Evolutionary conservation across 169 alveolate genomes (phyloP), one percentile per base, ranked within the genome.

Genomic region (Eimeria zaria): DNA sequence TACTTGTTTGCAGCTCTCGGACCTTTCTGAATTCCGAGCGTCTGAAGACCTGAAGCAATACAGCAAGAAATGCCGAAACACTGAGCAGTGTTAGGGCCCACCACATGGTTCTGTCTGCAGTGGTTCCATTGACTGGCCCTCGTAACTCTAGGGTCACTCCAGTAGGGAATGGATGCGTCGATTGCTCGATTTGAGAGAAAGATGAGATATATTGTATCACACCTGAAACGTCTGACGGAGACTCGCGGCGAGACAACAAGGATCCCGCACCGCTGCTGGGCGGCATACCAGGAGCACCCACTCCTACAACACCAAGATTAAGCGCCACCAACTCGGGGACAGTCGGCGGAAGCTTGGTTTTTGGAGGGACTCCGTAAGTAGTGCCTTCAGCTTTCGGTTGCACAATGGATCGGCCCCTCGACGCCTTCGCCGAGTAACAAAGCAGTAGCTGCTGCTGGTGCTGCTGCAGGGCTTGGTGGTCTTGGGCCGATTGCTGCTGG

Each of bases 401-500:
- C 64, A 87, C 64, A 1, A 62, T 30, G 27, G 78, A 4, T 24
- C 83, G 81, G 83, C 8, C 22, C 71, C 44, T 58, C 12, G 93
- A 39, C 81, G 64, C 6, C 62, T 55, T 87, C 20, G 81, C 36
- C 62, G 83, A 71, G 22, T 84, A 69, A 60, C 60, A 84, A n/a
- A 87, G 93, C 33, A 39, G 41, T 24, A 62, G 81, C 24, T 36
- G 91, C 51, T 80, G 91, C 55, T 87, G 93, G 22, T 87, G 93
- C 36, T 87, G 93, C 64, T 60, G 81, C 64, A 87, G n/a, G 46
- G n/a, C 48, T 73, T 73, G 83, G 55, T 39, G 2, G 18, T 73
- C 83, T 2, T 2, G 33, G 36, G 83, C 4, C 30, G 91, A 20
- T 16, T 83, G 91, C 44, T 80, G 89, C 46, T 80, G 89, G 33